A percentile compares a stretch with the other conserved stretches of the same genome.
phyloP scores from a whole-genome alignment of 768 basidiomycete species.

The Podaxis carcinomalis region DNA sequence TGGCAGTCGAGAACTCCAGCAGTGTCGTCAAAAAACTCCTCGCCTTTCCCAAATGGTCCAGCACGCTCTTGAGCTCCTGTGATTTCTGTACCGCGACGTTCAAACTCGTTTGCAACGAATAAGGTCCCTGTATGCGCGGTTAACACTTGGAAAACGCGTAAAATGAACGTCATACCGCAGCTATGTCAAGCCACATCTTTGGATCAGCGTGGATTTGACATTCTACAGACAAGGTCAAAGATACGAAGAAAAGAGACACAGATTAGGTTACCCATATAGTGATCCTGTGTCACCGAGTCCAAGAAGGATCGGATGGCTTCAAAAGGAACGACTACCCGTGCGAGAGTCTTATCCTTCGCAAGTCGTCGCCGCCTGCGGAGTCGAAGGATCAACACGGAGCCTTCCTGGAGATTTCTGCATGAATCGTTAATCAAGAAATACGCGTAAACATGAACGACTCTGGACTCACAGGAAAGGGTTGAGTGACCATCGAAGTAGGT shows the following conservation, averaged over 20 bases:
- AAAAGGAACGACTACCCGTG: neutral
- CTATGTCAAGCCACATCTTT: conserved; percentile 12
- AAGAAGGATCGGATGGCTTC: neutral
- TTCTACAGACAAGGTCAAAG: neutral
- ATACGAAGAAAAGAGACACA: neutral
- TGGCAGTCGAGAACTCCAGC: conserved; percentile 11
- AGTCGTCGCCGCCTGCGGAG: conserved; percentile 10
- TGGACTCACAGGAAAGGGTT: conserved; percentile 11
- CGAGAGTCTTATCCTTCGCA: conserved; percentile 5
- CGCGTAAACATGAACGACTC: neutral
- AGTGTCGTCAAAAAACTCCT: conserved; percentile 14
- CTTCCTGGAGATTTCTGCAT: conserved; percentile 4
- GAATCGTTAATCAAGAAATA: neutral
- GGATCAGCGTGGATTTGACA: conserved; percentile 10
- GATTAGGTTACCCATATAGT: neutral
- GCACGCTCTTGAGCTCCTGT: conserved; percentile 10
- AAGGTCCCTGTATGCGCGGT: neutral
- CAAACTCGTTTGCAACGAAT: conserved; percentile 9
- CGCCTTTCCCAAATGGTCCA: conserved; percentile 16
- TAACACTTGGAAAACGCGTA: neutral
- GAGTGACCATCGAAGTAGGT: conserved; percentile 12
- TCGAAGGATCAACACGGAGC: conserved; percentile 6
- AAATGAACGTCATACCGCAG: conserved; percentile 6
- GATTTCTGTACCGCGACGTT: conserved; percentile 10
- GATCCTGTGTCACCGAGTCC: neutral